phyloP scores from a whole-genome alignment of 2,329 filamentous ascomycete genomes.

The Pseudopithomyces maydicus region DNA sequence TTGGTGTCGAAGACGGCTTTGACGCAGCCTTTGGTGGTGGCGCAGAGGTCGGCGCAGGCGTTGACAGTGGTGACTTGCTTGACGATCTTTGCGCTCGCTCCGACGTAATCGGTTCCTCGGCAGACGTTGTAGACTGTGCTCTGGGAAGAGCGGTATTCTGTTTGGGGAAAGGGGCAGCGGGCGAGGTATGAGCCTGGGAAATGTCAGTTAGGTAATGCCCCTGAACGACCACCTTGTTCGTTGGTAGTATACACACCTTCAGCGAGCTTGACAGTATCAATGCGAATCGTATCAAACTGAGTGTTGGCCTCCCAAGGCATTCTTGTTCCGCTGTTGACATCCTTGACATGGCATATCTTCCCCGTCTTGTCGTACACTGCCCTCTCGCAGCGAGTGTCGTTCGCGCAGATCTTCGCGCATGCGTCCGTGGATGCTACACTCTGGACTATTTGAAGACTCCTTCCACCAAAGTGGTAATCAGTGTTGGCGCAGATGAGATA shows the following conservation, averaged over 20 bases:
- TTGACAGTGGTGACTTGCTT: conserved; percentile 17
- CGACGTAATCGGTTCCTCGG: conserved; percentile 28
- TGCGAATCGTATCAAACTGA: conserved; percentile 27
- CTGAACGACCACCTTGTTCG: background rate
- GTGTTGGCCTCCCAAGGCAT: conserved; percentile 25
- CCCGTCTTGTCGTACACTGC: conserved; percentile 30
- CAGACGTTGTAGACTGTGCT: conserved; percentile 30
- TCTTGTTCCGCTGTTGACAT: background rate
- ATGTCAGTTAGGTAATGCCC: background rate
- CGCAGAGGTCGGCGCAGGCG: conserved; percentile 30
- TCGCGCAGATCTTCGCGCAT: background rate
- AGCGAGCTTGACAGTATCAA: conserved; percentile 13
- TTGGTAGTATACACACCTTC: background rate
- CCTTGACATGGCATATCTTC: conserved; percentile 30
- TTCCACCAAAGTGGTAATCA: background rate
- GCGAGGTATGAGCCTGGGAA: conserved; percentile 14
- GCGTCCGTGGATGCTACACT: background rate
- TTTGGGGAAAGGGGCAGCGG: conserved; percentile 26
- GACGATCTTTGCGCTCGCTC: conserved; percentile 21
- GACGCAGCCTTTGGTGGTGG: conserved; percentile 21
- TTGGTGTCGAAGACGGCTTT: conserved; percentile 29
- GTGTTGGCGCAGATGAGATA: background rate
- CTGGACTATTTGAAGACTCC: background rate
- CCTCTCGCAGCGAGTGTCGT: conserved; percentile 23
- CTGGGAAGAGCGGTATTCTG: conserved; percentile 12